Conservation (phyloP, 2,329 filamentous ascomycete genomes). For the Penicillium sp. region DNA sequence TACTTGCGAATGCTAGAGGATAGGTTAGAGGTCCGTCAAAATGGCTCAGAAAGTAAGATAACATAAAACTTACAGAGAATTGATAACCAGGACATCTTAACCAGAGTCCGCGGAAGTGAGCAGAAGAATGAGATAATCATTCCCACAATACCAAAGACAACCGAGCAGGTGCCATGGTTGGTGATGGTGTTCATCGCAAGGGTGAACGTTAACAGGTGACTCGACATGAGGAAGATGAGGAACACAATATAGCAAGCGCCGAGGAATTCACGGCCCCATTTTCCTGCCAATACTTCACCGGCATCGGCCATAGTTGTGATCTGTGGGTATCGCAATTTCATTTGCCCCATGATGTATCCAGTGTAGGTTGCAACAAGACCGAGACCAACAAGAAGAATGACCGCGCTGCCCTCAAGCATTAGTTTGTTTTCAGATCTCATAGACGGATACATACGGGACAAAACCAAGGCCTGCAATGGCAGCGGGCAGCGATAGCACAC, state of each 20-base stretch:
- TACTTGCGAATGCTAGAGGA: constrained; percentile 55
- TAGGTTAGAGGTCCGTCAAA: neutral
- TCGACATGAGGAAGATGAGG: constrained; percentile 64
- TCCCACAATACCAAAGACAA: constrained; percentile 59
- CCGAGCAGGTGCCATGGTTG: constrained; percentile 57
- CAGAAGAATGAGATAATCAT: constrained; percentile 55
- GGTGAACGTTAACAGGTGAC: constrained; percentile 65
- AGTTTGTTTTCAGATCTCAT: neutral
- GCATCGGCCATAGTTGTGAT: constrained; percentile 65
- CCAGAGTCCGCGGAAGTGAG: constrained; percentile 58
- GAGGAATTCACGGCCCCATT: constrained; percentile 57
- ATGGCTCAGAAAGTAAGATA: neutral
- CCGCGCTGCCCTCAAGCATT: constrained; percentile 33
- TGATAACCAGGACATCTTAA: constrained; percentile 58
- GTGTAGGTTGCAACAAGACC: constrained; percentile 57
- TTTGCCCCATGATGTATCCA: constrained; percentile 56
- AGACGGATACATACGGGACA: constrained; percentile 36
- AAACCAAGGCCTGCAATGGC: constrained; percentile 50
- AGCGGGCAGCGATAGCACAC: constrained; percentile 51
- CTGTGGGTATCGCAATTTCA: constrained; percentile 53
- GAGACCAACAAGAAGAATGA: constrained; percentile 51
- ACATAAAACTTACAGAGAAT: constrained; percentile 43
- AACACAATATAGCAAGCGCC: constrained; percentile 59
- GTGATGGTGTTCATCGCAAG: constrained; percentile 65
- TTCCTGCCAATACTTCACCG: constrained; percentile 57